phyloP scores from a whole-genome alignment of 768 basidiomycete genomes.

The Lactifluus subvellereus region DNA sequence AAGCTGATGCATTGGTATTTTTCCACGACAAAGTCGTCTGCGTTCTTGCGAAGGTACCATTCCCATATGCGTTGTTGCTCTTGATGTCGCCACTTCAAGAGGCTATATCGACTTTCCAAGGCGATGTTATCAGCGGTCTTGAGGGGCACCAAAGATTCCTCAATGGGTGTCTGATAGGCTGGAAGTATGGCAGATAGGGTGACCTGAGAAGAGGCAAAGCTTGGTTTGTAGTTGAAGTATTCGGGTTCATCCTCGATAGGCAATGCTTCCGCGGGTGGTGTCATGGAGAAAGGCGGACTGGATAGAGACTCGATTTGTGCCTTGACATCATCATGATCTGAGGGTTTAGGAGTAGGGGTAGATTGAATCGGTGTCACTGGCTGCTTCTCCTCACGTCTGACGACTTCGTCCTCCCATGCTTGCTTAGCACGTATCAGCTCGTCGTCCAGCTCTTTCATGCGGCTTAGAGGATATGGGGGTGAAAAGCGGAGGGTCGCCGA shows the following conservation, averaged over 20 bases:
- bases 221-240: slow-evolving; percentile 41
- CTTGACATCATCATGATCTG: slow-evolving; percentile 45
- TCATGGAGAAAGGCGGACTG: slow-evolving; percentile 34
- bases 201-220: slow-evolving; percentile 28
- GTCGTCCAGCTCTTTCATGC: slow-evolving; percentile 86
- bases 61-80: slow-evolving; percentile 91
- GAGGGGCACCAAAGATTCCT: slow-evolving; percentile 41
- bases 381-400: slow-evolving; percentile 65
- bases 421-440: slow-evolving; percentile 61
- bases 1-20: slow-evolving; percentile 88
- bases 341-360: slow-evolving; percentile 22
- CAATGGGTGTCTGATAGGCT: slow-evolving; percentile 31
- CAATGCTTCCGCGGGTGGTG: slow-evolving; percentile 32
- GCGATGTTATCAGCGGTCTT: slow-evolving; percentile 67
- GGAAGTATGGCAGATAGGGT: slow-evolving; percentile 25
- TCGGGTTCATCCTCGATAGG: slow-evolving; percentile 27
- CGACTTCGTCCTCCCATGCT: slow-evolving; percentile 84
- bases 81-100: slow-evolving; percentile 73
- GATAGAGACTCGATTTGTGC: slow-evolving; percentile 58
- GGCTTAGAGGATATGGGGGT: slow-evolving; percentile 81
- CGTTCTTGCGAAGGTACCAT: slow-evolving; percentile 87
- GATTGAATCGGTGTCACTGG: slow-evolving; percentile 25
- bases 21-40: slow-evolving; percentile 82
- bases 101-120: slow-evolving; percentile 63
- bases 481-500: slow-evolving; percentile 90